These are phyloP conservation scores for Thalassiosira sp. DNA, from an alignment of 352 stramenopile genomes.

Conservation along the genomic window DNA sequence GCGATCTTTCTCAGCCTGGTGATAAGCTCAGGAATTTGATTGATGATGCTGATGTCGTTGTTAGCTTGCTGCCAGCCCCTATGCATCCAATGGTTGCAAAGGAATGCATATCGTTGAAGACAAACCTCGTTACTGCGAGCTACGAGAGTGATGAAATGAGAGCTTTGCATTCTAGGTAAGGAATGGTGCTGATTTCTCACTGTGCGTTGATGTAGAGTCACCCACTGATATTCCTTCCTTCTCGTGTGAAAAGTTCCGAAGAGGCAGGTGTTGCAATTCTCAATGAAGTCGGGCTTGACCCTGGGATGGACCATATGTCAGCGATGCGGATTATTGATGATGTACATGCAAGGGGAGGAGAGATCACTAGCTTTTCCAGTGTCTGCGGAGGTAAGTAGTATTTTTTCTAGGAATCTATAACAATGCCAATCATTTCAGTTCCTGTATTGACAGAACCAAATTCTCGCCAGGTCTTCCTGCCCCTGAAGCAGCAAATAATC, in stretches of 20 bases:
- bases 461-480: conserved; percentile 80
- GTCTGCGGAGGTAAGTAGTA: conserved; percentile 87
- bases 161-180: conserved; percentile 78
- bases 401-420: neutral
- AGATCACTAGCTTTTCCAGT: conserved; percentile 90
- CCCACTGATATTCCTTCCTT: neutral
- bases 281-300: conserved; percentile 94
- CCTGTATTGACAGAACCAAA: neutral
- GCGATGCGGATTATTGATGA: conserved; percentile 96
- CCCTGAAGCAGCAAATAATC: conserved; percentile 93
- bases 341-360: conserved; percentile 88
- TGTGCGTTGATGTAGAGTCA: neutral
- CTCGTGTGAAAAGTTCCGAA: conserved; percentile 61
- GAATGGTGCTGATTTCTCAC: neutral
- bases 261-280: conserved; percentile 89
- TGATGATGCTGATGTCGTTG: conserved; percentile 88
- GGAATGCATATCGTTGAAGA: conserved; percentile 87
- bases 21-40: conserved; percentile 82
- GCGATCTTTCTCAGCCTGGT: conserved; percentile 85
- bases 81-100: conserved; percentile 92
- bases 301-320: conserved; percentile 95
- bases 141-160: conserved; percentile 95
- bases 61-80: conserved; percentile 91
- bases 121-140: conserved; percentile 92
- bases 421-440: neutral